Conservation (phyloP, 768 basidiomycete genomes). For the Fomitopsis serialis region DNA sequence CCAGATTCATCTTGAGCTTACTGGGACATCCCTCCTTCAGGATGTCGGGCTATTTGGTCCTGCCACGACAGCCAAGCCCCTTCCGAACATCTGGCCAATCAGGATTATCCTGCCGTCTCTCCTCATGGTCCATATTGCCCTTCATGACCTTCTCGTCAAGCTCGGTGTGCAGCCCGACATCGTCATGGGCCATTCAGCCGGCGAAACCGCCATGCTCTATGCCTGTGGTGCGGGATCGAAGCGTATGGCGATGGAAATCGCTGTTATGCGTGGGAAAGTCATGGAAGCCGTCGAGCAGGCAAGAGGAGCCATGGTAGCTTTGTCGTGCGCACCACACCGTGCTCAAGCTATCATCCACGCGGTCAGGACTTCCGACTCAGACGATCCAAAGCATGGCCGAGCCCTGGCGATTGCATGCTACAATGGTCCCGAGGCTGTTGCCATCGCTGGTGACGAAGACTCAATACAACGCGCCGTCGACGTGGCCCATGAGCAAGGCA, state of each 20-base stretch:
- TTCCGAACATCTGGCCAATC: conserved; percentile 25
- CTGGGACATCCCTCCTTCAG: conserved; percentile 33
- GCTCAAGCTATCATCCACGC: conserved; percentile 22
- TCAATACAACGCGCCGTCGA: conserved; percentile 25
- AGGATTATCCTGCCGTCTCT: conserved; percentile 35
- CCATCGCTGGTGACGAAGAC: conserved; percentile 28
- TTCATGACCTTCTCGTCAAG: conserved; percentile 33
- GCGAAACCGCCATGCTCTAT: conserved; percentile 40
- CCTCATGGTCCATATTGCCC: conserved; percentile 42
- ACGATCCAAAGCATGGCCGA: no score
- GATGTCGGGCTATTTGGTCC: conserved; percentile 32
- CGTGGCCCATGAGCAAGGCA: conserved; percentile 20
- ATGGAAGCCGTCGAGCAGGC: conserved; percentile 27
- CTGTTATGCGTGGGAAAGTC: conserved; percentile 37
- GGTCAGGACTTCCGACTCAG: conserved; percentile 2
- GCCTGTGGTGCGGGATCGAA: conserved; percentile 37
- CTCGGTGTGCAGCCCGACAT: conserved; percentile 33
- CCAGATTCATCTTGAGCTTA: conserved; percentile 21
- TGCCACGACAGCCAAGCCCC: not conserved
- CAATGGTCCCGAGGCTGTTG: conserved; percentile 33
- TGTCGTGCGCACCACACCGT: conserved; percentile 27
- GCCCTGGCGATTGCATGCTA: conserved; percentile 35
- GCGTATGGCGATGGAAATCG: conserved; percentile 37
- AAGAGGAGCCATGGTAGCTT: conserved; percentile 39
- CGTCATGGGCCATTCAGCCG: conserved; percentile 44